A percentile compares a stretch with the other conserved stretches of the same genome.
phyloP scores from a whole-genome alignment of 2,329 filamentous ascomycete species.

The Ophiosphaerella herpotricha region DNA sequence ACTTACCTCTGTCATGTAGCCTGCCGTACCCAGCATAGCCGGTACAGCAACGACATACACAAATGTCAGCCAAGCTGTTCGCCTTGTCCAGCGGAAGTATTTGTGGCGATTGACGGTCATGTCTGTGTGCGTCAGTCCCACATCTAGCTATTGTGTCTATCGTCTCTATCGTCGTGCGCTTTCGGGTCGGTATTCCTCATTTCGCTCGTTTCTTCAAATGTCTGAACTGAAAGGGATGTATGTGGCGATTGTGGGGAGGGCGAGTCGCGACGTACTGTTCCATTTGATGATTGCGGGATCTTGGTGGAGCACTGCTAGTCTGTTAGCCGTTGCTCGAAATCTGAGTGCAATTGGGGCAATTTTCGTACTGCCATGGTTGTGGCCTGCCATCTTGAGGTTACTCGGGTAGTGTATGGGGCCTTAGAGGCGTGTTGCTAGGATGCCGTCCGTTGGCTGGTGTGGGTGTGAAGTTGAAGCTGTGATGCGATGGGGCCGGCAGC shows the following conservation, averaged over 20 bases:
- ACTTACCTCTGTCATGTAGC: constrained; percentile 85
- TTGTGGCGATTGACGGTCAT: constrained; percentile 85
- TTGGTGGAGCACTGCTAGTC: constrained; percentile 51
- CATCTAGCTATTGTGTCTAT: too few relatives aligned
- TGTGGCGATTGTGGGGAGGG: neutral
- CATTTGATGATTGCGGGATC: constrained; percentile 63
- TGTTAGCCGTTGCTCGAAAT: constrained; percentile 31
- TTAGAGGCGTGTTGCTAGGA: constrained; percentile 13
- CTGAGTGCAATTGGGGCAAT: neutral
- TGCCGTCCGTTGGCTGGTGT: constrained; percentile 42
- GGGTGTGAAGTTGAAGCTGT: constrained; percentile 50
- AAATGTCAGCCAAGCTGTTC: constrained; percentile 79
- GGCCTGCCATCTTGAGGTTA: constrained; percentile 34
- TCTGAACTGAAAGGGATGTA: too few relatives aligned
- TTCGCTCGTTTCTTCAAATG: too few relatives aligned
- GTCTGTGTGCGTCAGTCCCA: constrained; percentile 56
- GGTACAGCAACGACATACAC: constrained; percentile 78
- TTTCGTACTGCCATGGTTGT: constrained; percentile 30
- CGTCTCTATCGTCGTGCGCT: neutral
- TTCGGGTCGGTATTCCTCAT: too few relatives aligned
- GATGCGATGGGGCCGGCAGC: constrained; percentile 23
- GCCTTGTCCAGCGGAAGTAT: constrained; percentile 92
- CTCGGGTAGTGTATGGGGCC: constrained; percentile 14
- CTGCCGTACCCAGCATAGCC: constrained; percentile 68
- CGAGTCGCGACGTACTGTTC: constrained; percentile 49